These are phyloP conservation scores for Candida chauliodis DNA, from an alignment of 805 yeast genomes.

Conservation along the genomic window DNA sequence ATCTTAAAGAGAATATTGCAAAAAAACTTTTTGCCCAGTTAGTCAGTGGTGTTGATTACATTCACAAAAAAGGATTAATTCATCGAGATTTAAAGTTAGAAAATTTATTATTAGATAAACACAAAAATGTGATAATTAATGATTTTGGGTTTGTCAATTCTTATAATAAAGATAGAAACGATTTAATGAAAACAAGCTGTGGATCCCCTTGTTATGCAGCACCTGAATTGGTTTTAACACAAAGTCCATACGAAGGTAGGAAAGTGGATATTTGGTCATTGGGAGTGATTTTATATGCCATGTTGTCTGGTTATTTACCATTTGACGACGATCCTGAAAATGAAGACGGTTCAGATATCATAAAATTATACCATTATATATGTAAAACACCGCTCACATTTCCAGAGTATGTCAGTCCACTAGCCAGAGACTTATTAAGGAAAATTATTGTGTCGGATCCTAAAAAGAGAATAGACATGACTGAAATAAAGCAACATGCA, in stretches of 20 bases:
- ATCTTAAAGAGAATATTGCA: conserved; percentile 82
- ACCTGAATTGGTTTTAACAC: conserved; percentile 89
- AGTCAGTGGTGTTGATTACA: conserved; percentile 88
- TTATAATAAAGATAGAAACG: conserved; percentile 54
- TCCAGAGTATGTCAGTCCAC: conserved; percentile 88
- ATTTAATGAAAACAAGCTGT: conserved; percentile 89
- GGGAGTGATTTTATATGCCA: conserved; percentile 92
- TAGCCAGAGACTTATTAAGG: conserved; percentile 86
- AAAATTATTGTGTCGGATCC: conserved; percentile 86
- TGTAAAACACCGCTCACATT: conserved; percentile 89
- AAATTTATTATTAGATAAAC: conserved; percentile 74
- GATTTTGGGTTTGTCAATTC: conserved; percentile 96
- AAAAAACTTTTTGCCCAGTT: conserved; percentile 88
- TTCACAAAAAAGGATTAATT: conserved; percentile 76
- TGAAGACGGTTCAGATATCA: conserved; percentile 94
- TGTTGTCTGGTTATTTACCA: conserved; percentile 95
- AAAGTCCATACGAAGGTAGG: conserved; percentile 82
- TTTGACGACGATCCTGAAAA: conserved; percentile 96
- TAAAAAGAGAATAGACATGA: conserved; percentile 61
- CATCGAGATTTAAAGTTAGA: conserved; percentile 78
- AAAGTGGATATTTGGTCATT: conserved; percentile 97
- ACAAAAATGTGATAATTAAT: conserved; percentile 79
- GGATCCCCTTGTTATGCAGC: conserved; percentile 99
- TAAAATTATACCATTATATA: conserved; percentile 85
- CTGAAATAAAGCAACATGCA: conserved; percentile 72